Evolutionary conservation across 352 stramenopile species (phyloP).

Genomic region (Phytophthora melonis): DNA sequence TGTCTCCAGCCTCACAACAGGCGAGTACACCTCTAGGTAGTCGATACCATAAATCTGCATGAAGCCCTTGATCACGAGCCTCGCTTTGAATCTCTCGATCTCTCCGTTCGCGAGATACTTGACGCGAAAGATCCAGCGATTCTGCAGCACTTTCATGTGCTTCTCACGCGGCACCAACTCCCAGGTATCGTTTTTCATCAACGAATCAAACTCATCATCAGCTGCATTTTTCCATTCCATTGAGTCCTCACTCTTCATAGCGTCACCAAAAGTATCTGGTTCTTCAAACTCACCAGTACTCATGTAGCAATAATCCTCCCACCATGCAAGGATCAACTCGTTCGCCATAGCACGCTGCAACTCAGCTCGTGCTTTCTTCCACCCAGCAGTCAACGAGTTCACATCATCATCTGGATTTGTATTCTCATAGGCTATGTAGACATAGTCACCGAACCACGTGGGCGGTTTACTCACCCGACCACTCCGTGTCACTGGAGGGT

Average conservation of each 20-base stretch:
- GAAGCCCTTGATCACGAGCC: too few relatives aligned
- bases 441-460: not conserved
- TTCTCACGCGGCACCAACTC: too few relatives aligned
- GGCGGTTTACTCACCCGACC: not conserved
- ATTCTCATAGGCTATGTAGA: not conserved
- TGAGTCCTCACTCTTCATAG: not conserved
- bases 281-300: not conserved
- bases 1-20: too few relatives aligned
- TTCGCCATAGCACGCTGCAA: not conserved
- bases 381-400: not conserved
- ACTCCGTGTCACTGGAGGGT: not conserved
- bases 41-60: too few relatives aligned
- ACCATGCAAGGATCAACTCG: not conserved
- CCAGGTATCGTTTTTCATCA: too few relatives aligned
- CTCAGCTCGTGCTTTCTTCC: not conserved
- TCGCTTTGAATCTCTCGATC: too few relatives aligned
- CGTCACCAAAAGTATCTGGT: not conserved
- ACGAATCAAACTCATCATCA: too few relatives aligned
- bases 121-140: too few relatives aligned
- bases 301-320: not conserved
- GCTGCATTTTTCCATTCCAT: too few relatives aligned
- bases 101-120: too few relatives aligned
- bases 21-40: too few relatives aligned
- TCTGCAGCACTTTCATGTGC: too few relatives aligned
- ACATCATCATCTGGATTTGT: slow-evolving; percentile 1